phyloP scores from a whole-genome alignment of 192 early-diverging fungal species.

The Allomyces javanicus region DNA sequence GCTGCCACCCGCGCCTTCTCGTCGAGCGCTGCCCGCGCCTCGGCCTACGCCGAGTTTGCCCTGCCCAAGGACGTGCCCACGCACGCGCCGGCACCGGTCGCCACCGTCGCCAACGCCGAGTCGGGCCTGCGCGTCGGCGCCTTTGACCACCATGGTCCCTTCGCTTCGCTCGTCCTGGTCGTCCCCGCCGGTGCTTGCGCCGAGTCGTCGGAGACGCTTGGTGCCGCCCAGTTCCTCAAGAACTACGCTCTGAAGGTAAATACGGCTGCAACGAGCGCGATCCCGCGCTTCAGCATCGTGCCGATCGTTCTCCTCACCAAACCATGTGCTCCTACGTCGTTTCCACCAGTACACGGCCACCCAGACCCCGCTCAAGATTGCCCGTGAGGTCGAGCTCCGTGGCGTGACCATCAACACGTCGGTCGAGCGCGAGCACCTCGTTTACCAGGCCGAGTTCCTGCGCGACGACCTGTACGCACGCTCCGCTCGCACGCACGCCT shows the following conservation, averaged over 20 bases:
- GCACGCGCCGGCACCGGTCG: neutral
- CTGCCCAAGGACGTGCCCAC: neutral
- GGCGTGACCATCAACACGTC: conserved; percentile 66
- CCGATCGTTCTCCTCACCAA: neutral
- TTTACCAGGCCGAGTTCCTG: conserved; percentile 78
- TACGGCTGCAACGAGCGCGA: neutral
- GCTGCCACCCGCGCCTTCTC: neutral
- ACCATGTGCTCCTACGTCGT: neutral
- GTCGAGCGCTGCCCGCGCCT: neutral
- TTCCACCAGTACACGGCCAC: conserved; percentile 42
- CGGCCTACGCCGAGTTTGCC: neutral
- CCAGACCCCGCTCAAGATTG: conserved; percentile 65
- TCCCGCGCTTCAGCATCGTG: conserved; percentile 2
- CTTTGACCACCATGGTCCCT: conserved; percentile 36
- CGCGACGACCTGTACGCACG: conserved; percentile 59
- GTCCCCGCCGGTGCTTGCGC: conserved; percentile 70
- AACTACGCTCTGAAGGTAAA: conserved; percentile 67
- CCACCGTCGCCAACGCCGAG: neutral
- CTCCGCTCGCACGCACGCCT: neutral
- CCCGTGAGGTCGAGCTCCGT: conserved; percentile 78
- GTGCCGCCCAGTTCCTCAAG: conserved; percentile 80
- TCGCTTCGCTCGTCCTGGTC: conserved; percentile 61
- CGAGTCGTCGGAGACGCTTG: conserved; percentile 53
- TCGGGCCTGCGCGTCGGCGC: neutral
- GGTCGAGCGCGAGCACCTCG: conserved; percentile 62